Base-by-base conservation (phyloP, 352 stramenopile genomes). In the Phytophthora pini region DNA sequence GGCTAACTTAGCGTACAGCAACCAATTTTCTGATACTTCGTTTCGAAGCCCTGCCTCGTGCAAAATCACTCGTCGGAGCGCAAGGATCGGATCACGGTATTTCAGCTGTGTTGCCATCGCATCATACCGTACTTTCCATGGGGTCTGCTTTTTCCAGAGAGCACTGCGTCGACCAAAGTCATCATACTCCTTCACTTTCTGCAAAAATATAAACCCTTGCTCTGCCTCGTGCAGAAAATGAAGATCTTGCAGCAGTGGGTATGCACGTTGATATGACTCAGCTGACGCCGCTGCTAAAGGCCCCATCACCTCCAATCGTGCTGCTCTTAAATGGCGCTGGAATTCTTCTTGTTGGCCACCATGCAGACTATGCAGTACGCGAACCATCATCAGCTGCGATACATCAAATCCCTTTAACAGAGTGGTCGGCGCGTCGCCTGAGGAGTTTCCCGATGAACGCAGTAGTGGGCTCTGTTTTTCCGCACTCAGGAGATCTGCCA, bases 31-130 rank as follows among this genome's bases (percentile, higher is more conserved):
- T 1, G 83, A 90, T n/a, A 94, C 85, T 56, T 92, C 74, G 4
- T 76, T 76, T 24, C 47, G 73, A 22, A 94, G 59, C 2, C 77
- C 74, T n/a, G 82, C 80, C 62, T 92, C 76, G 31, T 88, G 76
- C 1, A 97, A 56, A 61, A 97, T 78, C 5, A 94, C 75, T 22
- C 90, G 82, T 7, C 88, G 84, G 12, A 95, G 71, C 26, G 90
- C 90, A 26, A 97, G 67, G 57, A 97, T 89, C 7, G 87, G 88
- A 34, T 95, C 87, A 39, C 88, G 76, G 48, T 92, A 95, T 51
- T 93, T 92, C 2, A 97, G 69, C 4, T 88, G 87, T n/a, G 84
- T 76, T 31, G 87, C 75, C 57, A 96, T 79, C 2, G 86, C 65
- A 47, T 91, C 64, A 56, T 93, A 92, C 9, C 90, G 77, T 17